These are phyloP conservation scores for Backusella mclennaniae DNA, from an alignment of 192 early-diverging fungal species.

Conservation along the genomic window DNA sequence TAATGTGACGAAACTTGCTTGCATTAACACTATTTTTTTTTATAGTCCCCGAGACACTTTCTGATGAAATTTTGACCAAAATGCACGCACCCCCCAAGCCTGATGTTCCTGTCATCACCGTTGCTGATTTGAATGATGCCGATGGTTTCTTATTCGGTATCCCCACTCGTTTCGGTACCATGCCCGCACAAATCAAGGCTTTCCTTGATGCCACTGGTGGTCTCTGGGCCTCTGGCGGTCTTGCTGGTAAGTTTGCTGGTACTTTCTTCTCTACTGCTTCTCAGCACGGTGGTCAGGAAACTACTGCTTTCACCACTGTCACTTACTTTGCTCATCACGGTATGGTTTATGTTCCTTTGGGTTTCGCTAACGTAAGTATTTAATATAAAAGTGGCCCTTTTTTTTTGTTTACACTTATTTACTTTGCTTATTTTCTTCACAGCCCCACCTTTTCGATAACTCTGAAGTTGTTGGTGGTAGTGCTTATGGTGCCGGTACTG, in stretches of 20 bases:
- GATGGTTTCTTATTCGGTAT: conserved; percentile 63
- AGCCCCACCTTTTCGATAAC: conserved; percentile 50
- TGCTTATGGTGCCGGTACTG: conserved; percentile 25
- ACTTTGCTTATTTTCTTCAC: not conserved
- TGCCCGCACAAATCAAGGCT: conserved; percentile 75
- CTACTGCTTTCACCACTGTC: conserved; percentile 62
- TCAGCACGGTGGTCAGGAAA: conserved; percentile 82
- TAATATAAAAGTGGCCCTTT: not conserved
- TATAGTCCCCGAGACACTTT: conserved; percentile 52
- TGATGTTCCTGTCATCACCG: conserved; percentile 46
- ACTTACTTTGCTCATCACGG: conserved; percentile 74
- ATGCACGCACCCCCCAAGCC: conserved; percentile 51
- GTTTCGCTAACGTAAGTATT: conserved; percentile 39
- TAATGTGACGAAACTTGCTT: not conserved
- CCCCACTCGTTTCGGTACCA: conserved; percentile 65
- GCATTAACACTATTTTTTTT: not conserved
- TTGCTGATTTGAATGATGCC: conserved; percentile 39
- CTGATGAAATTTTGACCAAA: conserved; percentile 49
- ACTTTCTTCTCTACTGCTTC: conserved; percentile 72
- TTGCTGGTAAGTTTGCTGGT: conserved; percentile 71
- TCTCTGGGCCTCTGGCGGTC: conserved; percentile 48
- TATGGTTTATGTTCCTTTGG: conserved; percentile 74
- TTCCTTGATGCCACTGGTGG: conserved; percentile 31
- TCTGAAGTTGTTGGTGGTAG: conserved; percentile 21
- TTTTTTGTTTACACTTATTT: not conserved